Conservation (phyloP, 495 filamentous ascomycete genomes). For the Lophium mytilinum region DNA sequence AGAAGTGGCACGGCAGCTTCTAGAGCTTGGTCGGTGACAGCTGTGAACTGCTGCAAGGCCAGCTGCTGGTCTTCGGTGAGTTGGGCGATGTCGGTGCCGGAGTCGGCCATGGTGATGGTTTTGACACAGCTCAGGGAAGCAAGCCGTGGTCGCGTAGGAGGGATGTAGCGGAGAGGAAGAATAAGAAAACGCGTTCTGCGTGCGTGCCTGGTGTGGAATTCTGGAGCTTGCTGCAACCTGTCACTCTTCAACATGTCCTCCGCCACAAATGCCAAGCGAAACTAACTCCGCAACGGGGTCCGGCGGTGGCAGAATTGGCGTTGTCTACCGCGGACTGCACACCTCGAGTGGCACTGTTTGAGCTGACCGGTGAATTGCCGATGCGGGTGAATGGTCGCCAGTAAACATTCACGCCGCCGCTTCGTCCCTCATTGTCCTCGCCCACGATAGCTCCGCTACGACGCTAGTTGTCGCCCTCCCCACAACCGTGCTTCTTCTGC, state of each 20-base stretch:
- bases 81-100: slow-evolving; percentile 52
- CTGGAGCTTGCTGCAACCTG: too few species aligned
- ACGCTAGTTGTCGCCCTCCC: background rate
- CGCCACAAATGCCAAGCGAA: too few species aligned
- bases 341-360: too few species aligned
- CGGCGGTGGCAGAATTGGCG: slow-evolving; percentile 1
- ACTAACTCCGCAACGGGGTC: too few species aligned
- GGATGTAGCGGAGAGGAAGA: background rate
- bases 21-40: slow-evolving; percentile 76
- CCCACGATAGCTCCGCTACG: background rate
- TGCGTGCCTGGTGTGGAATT: too few species aligned
- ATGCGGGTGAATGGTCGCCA: too few species aligned
- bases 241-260: too few species aligned
- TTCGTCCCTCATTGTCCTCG: too few species aligned
- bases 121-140: background rate
- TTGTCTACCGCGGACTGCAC: too few species aligned
- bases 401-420: too few species aligned
- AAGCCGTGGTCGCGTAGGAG: background rate
- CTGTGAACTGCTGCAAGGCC: slow-evolving; percentile 76
- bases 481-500: background rate
- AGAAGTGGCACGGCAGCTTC: slow-evolving; percentile 73
- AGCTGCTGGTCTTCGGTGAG: slow-evolving; percentile 70
- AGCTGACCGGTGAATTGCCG: too few species aligned
- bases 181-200: background rate
- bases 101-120: slow-evolving; percentile 22